A percentile compares a stretch with the other conserved stretches of the same genome.
phyloP scores from a whole-genome alignment of 345 rosid genomes.

The Durio zibethinus region DNA sequence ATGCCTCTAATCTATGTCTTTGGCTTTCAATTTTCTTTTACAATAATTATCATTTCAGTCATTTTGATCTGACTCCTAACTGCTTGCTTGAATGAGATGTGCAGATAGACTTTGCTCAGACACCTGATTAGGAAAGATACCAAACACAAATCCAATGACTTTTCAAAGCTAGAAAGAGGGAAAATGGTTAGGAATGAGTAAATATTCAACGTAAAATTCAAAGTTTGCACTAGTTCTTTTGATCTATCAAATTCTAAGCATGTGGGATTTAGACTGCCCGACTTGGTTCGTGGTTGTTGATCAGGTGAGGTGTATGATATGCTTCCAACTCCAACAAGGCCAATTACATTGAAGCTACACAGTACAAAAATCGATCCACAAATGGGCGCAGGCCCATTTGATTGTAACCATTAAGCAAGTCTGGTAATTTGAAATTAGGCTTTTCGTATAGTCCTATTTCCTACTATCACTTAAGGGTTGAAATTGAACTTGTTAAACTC shows the following conservation, averaged over 20 bases:
- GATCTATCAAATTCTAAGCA: no score
- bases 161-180: not conserved
- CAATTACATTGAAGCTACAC: no score
- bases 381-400: not conserved
- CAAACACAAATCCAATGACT: not conserved
- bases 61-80: not conserved
- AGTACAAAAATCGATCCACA: not conserved
- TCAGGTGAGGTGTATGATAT: no score
- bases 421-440: not conserved
- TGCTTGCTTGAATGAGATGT: conserved; percentile 33
- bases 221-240: not conserved
- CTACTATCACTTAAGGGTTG: not conserved
- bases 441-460: not conserved
- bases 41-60: not conserved
- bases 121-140: conserved; percentile 22
- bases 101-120: conserved; percentile 30
- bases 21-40: not conserved
- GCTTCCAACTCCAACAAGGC: no score
- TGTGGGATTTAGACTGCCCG: no score
- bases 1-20: not conserved
- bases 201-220: not conserved
- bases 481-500: no score
- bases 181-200: no score
- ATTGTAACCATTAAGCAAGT: no score
- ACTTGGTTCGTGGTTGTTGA: no score